Percentiles rank a stretch among this genome's conserved stretches.
These are phyloP conservation scores for Ceratocystis colombiana DNA, from an alignment of 2,329 filamentous ascomycete genomes.

Conservation along the genomic window DNA sequence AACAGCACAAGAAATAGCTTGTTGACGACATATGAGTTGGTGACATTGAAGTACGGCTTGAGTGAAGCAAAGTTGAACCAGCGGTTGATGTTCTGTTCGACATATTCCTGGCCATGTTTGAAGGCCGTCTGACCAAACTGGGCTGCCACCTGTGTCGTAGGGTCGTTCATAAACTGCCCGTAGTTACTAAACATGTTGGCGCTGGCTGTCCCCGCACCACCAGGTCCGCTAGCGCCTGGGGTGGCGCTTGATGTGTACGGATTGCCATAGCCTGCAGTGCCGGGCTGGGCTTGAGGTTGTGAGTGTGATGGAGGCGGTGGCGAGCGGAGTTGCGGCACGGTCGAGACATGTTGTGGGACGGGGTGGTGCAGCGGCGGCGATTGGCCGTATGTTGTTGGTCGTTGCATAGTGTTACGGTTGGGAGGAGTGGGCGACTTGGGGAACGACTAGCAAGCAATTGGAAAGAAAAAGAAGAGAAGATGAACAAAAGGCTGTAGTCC, in stretches of 20 bases:
- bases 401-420: constrained; percentile 57
- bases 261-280: constrained; percentile 52
- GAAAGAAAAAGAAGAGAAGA: background rate
- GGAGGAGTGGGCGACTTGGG: background rate
- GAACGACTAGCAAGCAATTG: background rate
- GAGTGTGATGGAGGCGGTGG: constrained; percentile 69
- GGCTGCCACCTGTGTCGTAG: constrained; percentile 85
- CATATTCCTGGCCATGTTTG: constrained; percentile 81
- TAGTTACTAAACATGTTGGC: constrained; percentile 60
- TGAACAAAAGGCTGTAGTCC: background rate
- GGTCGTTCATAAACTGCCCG: constrained; percentile 90
- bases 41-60: constrained; percentile 99
- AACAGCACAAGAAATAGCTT: constrained; percentile 92
- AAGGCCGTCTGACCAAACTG: constrained; percentile 90
- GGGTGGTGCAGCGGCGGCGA: constrained; percentile 94
- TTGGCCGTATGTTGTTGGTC: constrained; percentile 63
- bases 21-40: constrained; percentile 89
- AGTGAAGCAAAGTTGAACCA: constrained; percentile 88
- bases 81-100: constrained; percentile 78
- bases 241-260: constrained; percentile 52
- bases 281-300: constrained; percentile 40
- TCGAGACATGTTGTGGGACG: constrained; percentile 95
- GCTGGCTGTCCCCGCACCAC: constrained; percentile 26
- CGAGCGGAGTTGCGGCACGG: constrained; percentile 90
- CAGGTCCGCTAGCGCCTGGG: constrained; percentile 11